A percentile compares a stretch with the other conserved stretches of the same genome.
Conservation (phyloP, 495 filamentous ascomycete genomes). For the Hypoxylon fragiforme region DNA sequence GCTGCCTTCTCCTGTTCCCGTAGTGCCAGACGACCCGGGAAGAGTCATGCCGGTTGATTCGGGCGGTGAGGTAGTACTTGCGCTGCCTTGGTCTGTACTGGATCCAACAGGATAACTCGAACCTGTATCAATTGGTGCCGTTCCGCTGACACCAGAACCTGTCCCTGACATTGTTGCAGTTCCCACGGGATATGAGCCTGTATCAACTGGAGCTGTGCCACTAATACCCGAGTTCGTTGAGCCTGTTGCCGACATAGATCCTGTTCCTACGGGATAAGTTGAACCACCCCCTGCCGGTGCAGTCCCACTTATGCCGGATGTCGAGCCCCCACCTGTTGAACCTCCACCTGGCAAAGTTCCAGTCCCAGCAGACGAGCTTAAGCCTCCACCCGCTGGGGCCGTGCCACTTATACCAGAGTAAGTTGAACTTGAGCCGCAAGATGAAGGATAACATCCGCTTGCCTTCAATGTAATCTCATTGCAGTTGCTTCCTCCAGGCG, state of each 20-base stretch:
- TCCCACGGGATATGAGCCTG: too few relatives aligned
- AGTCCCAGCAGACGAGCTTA: conserved; percentile 6
- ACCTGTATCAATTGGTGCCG: not conserved
- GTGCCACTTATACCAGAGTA: not conserved
- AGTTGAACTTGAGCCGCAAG: conserved; percentile 9
- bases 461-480: conserved; percentile 51
- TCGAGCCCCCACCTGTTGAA: too few relatives aligned
- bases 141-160: not conserved
- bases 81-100: too few relatives aligned
- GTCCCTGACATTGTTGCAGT: too few relatives aligned
- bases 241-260: too few relatives aligned
- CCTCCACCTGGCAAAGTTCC: not conserved
- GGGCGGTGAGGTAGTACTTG: too few relatives aligned
- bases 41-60: not conserved
- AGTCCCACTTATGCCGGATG: not conserved
- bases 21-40: not conserved
- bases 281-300: not conserved
- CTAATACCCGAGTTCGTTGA: too few relatives aligned
- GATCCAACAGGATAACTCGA: not conserved
- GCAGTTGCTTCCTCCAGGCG: conserved; percentile 49
- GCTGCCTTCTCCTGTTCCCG: not conserved
- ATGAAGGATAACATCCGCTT: conserved; percentile 49
- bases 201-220: too few relatives aligned
- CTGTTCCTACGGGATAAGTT: not conserved
- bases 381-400: not conserved